phyloP scores from a whole-genome alignment of 495 filamentous ascomycete species.

The Physcia stellaris region DNA sequence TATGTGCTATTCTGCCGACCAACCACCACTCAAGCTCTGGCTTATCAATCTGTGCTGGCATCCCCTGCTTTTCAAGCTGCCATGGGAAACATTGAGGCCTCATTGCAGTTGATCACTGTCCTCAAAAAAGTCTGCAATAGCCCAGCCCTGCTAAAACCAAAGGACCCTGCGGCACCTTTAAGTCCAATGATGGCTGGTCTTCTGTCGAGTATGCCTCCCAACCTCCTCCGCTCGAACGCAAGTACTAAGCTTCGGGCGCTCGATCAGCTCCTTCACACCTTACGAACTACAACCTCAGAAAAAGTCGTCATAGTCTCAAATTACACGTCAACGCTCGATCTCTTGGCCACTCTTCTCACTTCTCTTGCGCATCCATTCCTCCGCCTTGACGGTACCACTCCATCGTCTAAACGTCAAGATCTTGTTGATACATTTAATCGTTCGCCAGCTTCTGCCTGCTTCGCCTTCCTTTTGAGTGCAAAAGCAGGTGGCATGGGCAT shows the following conservation, averaged over 20 bases:
- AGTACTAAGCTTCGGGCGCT: slow-evolving; percentile 63
- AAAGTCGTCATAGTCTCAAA: slow-evolving; percentile 76
- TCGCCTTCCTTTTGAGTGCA: slow-evolving; percentile 70
- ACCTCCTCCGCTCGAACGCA: slow-evolving; percentile 42
- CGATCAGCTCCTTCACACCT: slow-evolving; percentile 49
- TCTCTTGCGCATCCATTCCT: slow-evolving; percentile 52
- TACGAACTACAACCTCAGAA: slow-evolving; percentile 48
- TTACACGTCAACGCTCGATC: slow-evolving; percentile 63
- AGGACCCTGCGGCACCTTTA: slow-evolving; percentile 22
- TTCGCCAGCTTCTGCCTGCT: slow-evolving; percentile 36
- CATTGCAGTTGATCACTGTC: slow-evolving; percentile 62
- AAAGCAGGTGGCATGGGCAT: slow-evolving; percentile 65
- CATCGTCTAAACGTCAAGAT: slow-evolving; percentile 51
- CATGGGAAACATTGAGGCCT: slow-evolving; percentile 53
- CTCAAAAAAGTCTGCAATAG: slow-evolving; percentile 78
- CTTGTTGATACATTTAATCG: slow-evolving; percentile 71
- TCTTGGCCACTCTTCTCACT: slow-evolving; percentile 50
- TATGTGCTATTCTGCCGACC: slow-evolving; percentile 66
- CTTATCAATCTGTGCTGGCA: slow-evolving; percentile 55
- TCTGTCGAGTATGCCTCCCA: slow-evolving; percentile 42
- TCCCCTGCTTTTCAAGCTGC: slow-evolving; percentile 55
- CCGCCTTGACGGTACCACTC: slow-evolving; percentile 62
- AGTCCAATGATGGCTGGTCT: slow-evolving; percentile 33
- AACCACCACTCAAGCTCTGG: slow-evolving; percentile 49
- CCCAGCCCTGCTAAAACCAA: slow-evolving; percentile 46